phyloP scores from a whole-genome alignment of 2,329 filamentous ascomycete species.

The Blastomyces silverae region DNA sequence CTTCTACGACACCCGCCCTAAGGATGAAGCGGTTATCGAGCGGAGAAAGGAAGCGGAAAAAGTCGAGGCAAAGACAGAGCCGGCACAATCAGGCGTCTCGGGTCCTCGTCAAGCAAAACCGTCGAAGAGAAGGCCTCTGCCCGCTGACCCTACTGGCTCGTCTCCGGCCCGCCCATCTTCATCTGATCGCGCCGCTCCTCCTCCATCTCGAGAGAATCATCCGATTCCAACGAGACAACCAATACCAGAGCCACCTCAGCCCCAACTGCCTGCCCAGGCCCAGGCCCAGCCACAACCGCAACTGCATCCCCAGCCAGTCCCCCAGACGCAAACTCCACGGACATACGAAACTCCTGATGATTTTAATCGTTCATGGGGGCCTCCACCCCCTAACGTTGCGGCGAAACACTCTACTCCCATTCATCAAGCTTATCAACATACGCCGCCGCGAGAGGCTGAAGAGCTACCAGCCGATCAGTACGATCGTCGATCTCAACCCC shows the following conservation, averaged over 20 bases:
- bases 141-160: conserved; percentile 61
- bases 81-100: conserved; percentile 26
- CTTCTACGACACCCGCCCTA: conserved; percentile 84
- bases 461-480: conserved; percentile 9
- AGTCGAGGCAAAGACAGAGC: conserved; percentile 29
- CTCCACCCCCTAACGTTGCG: conserved; percentile 2
- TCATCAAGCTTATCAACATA: conserved; percentile 12
- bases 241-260: not conserved
- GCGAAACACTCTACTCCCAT: conserved; percentile 5
- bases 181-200: conserved; percentile 2
- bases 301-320: conserved; percentile 21
- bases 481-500: conserved; percentile 3
- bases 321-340: conserved; percentile 22
- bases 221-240: conserved; percentile 1
- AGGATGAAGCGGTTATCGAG: conserved; percentile 60
- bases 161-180: conserved; percentile 44
- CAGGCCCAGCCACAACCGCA: not conserved
- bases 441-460: conserved; percentile 16
- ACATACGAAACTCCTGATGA: conserved; percentile 31
- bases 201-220: conserved; percentile 5
- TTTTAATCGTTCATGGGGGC: conserved; percentile 17
- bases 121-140: conserved; percentile 77
- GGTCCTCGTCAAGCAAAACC: conserved; percentile 52
- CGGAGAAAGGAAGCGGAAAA: conserved; percentile 47
- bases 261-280: not conserved